These are phyloP conservation scores for Syzygium grande DNA, from an alignment of 345 rosid species.

Conservation along the genomic window DNA sequence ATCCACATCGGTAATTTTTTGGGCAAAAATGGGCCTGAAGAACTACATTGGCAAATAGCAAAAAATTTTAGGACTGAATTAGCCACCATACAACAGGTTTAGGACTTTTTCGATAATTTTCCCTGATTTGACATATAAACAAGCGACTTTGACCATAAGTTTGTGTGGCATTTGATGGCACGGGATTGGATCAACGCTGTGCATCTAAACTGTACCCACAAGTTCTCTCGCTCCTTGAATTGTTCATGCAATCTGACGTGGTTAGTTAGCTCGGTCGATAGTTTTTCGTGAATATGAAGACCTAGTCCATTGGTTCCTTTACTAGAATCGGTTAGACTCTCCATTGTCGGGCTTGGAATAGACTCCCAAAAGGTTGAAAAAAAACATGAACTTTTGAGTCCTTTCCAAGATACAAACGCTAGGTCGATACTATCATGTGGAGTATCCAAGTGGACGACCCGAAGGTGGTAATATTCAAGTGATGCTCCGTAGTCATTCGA, in stretches of 20 bases:
- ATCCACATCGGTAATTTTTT: not conserved
- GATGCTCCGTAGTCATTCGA: not conserved
- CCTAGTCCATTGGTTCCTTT: not conserved
- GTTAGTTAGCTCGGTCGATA: not conserved
- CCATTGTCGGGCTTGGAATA: not conserved
- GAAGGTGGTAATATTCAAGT: not conserved
- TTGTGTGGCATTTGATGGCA: not conserved
- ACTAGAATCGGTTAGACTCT: not conserved
- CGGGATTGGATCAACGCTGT: not conserved
- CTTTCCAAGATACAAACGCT: not conserved
- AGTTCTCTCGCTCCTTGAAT: not conserved
- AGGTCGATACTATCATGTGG: not conserved
- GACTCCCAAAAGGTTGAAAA: not conserved
- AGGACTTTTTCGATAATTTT: not conserved
- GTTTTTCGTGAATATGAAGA: not conserved
- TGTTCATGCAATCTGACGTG: not conserved
- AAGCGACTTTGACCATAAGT: not conserved
- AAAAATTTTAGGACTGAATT: not conserved
- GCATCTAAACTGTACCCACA: not conserved
- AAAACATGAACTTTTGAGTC: not conserved
- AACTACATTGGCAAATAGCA: not conserved
- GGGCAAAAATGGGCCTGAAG: not conserved
- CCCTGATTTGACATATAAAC: not conserved
- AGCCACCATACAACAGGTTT: fast-evolving
- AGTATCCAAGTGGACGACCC: not conserved